Base-by-base conservation (phyloP, 1,139 yeast species). In the Geotrichum aggregatum region DNA sequence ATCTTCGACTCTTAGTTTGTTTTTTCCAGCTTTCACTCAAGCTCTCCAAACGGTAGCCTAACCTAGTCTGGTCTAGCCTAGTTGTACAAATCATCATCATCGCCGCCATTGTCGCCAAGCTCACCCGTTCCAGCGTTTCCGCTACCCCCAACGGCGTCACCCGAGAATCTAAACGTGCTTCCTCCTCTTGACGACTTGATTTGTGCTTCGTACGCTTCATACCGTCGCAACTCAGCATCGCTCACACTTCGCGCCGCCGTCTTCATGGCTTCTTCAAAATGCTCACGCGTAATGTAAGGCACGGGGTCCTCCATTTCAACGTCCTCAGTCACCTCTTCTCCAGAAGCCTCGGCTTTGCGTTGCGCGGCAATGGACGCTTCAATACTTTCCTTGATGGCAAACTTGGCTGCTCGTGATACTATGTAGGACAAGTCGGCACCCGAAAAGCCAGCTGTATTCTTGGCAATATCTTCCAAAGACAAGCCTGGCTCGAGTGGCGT, bases 261-360 rank as follows among this genome's bases (percentile, higher is more conserved):
- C 82, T 91, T 88, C 98, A 92, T 92, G 49, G 99, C 98, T 76
- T 92, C 98, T 72, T 94, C 96, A 65, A 92, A 88, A 71, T 89
- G 96, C 50, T 84, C 84, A 67, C 87, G 85, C 38, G 96, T 87
- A 66, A 92, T 92, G 71, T 72, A 94, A 65, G 98, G 98, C 63
- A 94, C 98, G 40, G 96, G 92, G 67, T 92, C 98, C 62, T 77
- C 45, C 66, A 79, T 84, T 57, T 77, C 86, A 59, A 79, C 84
- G 55, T 56, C 65, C 61, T 82, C 88, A 63, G 83, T 92, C 11
- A 11, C 19, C 8, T 3, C 39, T n/a, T n/a, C n/a, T 56, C 72
- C 84, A 52, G 74, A 75, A 54, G 69, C 73, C 36, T 66, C 71
- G 43, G 72, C 76, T 18, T 62, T 67, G 58, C 64, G 62, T 59